These are phyloP conservation scores for Pholiota molesta DNA, from an alignment of 768 basidiomycete species.

Conservation along the genomic window DNA sequence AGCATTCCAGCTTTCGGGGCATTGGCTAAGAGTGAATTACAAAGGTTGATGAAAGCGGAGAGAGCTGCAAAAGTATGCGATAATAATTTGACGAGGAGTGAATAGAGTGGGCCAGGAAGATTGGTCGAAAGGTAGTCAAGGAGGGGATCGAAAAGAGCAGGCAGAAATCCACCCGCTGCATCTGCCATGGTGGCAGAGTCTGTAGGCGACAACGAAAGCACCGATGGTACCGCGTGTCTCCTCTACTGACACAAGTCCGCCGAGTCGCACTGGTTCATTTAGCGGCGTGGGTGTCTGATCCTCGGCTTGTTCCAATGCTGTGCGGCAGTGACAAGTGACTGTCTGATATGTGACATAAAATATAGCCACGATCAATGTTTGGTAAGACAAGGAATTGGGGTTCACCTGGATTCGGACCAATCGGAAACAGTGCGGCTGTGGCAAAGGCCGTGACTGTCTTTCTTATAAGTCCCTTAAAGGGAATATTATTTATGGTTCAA, in stretches of 20 bases:
- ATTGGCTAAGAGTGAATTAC: slow-evolving; percentile 49
- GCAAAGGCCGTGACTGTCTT: slow-evolving; percentile 17
- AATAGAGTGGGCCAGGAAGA: slow-evolving; percentile 61
- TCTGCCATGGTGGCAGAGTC: slow-evolving; percentile 22
- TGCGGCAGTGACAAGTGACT: not conserved
- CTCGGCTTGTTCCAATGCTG: slow-evolving; percentile 8
- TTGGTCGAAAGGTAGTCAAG: slow-evolving; percentile 55
- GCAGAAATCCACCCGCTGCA: slow-evolving; percentile 37
- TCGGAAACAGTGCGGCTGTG: slow-evolving; percentile 25
- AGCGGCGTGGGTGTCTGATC: not conserved
- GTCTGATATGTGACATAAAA: not conserved
- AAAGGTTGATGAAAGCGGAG: slow-evolving; percentile 50
- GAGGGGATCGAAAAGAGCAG: slow-evolving; percentile 54
- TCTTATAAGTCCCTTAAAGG: slow-evolving; percentile 11
- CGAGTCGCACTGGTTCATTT: not conserved
- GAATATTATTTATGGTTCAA: slow-evolving; percentile 21
- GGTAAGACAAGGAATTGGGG: slow-evolving; percentile 26
- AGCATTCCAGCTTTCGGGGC: slow-evolving; percentile 62
- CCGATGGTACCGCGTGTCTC: not conserved
- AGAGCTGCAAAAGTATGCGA: slow-evolving; percentile 55
- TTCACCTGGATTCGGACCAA: slow-evolving; percentile 26
- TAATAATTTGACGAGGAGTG: slow-evolving; percentile 49
- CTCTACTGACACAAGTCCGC: not conserved
- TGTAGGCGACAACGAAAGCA: not conserved
- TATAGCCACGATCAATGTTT: not conserved